Evolutionary conservation across 2,329 filamentous ascomycete species (phyloP).

Genomic region (Fonsecaea pedrosoi): DNA sequence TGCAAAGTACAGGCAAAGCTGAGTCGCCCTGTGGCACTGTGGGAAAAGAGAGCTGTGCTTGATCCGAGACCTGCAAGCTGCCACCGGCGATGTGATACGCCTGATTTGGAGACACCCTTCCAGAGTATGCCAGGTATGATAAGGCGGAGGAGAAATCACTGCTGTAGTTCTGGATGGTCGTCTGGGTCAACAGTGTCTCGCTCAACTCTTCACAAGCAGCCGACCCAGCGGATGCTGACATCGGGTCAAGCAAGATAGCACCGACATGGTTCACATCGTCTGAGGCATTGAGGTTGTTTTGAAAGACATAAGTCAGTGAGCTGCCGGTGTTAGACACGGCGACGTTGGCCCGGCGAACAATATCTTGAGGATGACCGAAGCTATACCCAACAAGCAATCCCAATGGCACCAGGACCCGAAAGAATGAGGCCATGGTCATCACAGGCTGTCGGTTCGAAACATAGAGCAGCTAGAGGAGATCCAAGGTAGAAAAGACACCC

Average conservation of each 20-base stretch:
- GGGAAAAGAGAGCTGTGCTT: constrained; percentile 46
- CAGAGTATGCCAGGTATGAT: constrained; percentile 54
- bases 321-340: constrained; percentile 47
- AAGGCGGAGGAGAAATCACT: constrained; percentile 56
- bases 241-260: constrained; percentile 57
- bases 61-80: constrained; percentile 46
- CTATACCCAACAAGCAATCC: constrained; percentile 12
- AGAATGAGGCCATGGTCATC: constrained; percentile 21
- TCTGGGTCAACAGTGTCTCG: constrained; percentile 56
- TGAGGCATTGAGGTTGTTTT: constrained; percentile 62
- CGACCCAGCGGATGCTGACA: constrained; percentile 47
- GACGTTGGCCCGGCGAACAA: constrained; percentile 10
- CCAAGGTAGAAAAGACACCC: constrained; percentile 7
- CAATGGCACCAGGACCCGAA: constrained; percentile 21
- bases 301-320: constrained; percentile 59
- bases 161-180: constrained; percentile 51
- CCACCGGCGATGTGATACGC: constrained; percentile 54
- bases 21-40: constrained; percentile 41
- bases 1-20: constrained; percentile 58
- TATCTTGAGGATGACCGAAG: constrained; percentile 17
- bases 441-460: constrained; percentile 12
- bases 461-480: constrained; percentile 19
- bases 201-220: constrained; percentile 56
- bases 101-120: constrained; percentile 46
- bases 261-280: constrained; percentile 61